These are phyloP conservation scores for Puccinia triticina DNA, from an alignment of 1,284 basidiomycete genomes.

Conservation along the genomic window DNA sequence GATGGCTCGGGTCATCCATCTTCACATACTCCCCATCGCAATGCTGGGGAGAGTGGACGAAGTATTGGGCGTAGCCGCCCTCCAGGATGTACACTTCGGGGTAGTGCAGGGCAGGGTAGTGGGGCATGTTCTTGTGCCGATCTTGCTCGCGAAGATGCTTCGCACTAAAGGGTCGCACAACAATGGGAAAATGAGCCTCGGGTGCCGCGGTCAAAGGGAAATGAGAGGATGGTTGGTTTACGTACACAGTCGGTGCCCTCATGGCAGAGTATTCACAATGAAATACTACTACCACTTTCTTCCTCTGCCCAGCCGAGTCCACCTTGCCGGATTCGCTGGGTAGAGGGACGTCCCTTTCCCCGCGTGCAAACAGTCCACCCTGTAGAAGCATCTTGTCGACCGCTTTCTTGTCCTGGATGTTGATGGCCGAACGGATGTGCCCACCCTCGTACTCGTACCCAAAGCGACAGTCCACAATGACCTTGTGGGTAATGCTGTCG, in stretches of 20 bases:
- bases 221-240: neutral
- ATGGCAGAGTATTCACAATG: constrained; percentile 98
- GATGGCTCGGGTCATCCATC: constrained; percentile 90
- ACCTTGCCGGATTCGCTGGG: constrained; percentile 80
- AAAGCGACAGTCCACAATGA: constrained; percentile 94
- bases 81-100: constrained; percentile 96
- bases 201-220: constrained; percentile 50
- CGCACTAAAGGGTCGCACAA: constrained; percentile 66
- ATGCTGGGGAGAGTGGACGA: constrained; percentile 30
- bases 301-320: constrained; percentile 62
- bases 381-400: constrained; percentile 72
- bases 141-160: constrained; percentile 89
- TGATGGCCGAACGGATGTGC: constrained; percentile 87
- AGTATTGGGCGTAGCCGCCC: constrained; percentile 83
- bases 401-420: constrained; percentile 79
- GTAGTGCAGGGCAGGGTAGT: constrained; percentile 91
- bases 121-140: constrained; percentile 78
- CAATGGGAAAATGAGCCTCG: constrained; percentile 51
- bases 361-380: constrained; percentile 53
- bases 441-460: constrained; percentile 95
- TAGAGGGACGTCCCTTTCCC: constrained; percentile 66
- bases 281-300: constrained; percentile 85
- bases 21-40: constrained; percentile 68
- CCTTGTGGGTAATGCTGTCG: constrained; percentile 69
- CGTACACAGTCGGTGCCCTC: constrained; percentile 91